Percentiles rank a stretch among this genome's conserved stretches.
Evolutionary conservation across 2,329 filamentous ascomycete genomes (phyloP).

Genomic region (Ceratocystis cacaofunesta): DNA sequence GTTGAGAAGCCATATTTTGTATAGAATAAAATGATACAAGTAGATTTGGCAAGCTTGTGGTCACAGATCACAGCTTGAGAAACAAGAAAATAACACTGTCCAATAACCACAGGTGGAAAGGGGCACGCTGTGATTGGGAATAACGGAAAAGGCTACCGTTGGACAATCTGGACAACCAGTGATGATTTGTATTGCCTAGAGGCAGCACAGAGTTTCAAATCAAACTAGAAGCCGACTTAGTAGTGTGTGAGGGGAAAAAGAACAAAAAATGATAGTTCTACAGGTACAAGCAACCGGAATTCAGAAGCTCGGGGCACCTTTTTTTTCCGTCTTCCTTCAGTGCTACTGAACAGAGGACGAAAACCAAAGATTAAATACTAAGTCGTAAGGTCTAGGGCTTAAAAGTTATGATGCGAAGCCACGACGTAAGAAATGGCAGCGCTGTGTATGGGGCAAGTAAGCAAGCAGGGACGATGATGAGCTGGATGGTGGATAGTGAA

Average conservation of each 20-base stretch:
- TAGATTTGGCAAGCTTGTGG: constrained; percentile 9
- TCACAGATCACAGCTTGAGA: constrained; percentile 10
- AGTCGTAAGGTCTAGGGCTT: constrained; percentile 14
- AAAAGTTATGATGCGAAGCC: constrained; percentile 7
- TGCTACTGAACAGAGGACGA: neutral
- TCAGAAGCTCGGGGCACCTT: neutral
- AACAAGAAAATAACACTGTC: constrained; percentile 2
- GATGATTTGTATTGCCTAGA: neutral
- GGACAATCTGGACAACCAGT: neutral
- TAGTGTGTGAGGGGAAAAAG: constrained; percentile 3
- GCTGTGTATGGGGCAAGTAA: neutral
- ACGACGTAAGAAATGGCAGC: neutral
- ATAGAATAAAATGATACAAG: neutral
- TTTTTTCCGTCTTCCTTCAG: neutral
- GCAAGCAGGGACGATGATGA: neutral
- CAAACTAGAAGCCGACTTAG: neutral
- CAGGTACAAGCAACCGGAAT: neutral
- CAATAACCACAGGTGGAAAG: neutral
- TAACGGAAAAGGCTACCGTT: neutral
- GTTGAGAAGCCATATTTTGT: constrained; percentile 12
- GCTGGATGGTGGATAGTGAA: neutral
- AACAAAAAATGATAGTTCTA: neutral
- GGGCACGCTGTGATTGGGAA: neutral
- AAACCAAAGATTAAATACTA: constrained; percentile 14
- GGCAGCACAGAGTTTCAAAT: neutral